Percentiles rank a stretch among this genome's conserved stretches.
phyloP scores from a whole-genome alignment of 2,329 filamentous ascomycete genomes.

The Venturia pyrina region DNA sequence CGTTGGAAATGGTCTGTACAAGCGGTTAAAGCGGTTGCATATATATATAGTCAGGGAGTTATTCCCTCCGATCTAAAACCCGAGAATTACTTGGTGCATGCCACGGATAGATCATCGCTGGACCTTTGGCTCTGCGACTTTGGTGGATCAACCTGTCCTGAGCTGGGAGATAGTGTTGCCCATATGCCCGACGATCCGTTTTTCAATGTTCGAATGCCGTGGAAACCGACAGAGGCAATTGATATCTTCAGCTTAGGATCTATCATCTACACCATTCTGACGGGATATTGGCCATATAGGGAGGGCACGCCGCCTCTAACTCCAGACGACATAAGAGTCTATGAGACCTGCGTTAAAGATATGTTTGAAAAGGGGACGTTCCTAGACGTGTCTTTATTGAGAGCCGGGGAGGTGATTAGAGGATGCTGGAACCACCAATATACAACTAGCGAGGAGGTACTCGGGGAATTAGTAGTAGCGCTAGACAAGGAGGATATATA shows the following conservation, averaged over 20 bases:
- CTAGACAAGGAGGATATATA: too few relatives aligned
- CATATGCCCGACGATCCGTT: constrained; percentile 15
- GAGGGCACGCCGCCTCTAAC: background rate
- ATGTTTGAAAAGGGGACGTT: background rate
- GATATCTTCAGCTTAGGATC: constrained; percentile 20
- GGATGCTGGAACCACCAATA: constrained; percentile 1
- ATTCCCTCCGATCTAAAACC: constrained; percentile 27
- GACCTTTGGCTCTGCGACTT: constrained; percentile 25
- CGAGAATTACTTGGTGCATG: constrained; percentile 13
- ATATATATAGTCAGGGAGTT: constrained; percentile 22
- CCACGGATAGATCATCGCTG: constrained; percentile 16
- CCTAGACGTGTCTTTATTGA: background rate
- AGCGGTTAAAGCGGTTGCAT: constrained; percentile 21
- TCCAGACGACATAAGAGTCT: background rate
- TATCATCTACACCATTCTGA: constrained; percentile 18
- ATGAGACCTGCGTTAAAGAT: background rate
- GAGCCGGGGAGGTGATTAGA: background rate
- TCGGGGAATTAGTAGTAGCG: background rate
- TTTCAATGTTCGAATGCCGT: constrained; percentile 14
- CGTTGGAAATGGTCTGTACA: constrained; percentile 22
- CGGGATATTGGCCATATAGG: constrained; percentile 17
- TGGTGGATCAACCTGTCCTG: constrained; percentile 11
- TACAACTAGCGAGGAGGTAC: background rate
- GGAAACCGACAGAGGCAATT: constrained; percentile 14
- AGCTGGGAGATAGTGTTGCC: constrained; percentile 19